A percentile compares a stretch with the other conserved stretches of the same genome.
phyloP scores from a whole-genome alignment of 129 eudicot genomes.

The Saposhnikovia divaricata region DNA sequence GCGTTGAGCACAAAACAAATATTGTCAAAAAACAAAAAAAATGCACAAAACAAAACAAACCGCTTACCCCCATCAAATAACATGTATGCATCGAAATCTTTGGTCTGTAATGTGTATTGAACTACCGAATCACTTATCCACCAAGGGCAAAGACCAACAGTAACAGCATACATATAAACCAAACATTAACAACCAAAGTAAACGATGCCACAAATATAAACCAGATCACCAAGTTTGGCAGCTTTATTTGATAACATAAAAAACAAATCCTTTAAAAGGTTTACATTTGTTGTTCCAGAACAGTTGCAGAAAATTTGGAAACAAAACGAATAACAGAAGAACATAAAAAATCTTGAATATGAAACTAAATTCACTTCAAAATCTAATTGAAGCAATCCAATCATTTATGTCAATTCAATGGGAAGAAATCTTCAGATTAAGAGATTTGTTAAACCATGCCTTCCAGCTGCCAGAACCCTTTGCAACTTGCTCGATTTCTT shows the following conservation, averaged over 20 bases:
- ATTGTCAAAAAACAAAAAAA: too few relatives aligned
- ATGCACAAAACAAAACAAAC: too few relatives aligned
- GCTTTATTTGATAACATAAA: neutral
- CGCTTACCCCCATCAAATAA: too few relatives aligned
- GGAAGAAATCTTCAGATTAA: conserved; percentile 45
- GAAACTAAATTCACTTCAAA: neutral
- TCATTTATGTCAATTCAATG: conserved; percentile 29
- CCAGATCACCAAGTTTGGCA: neutral
- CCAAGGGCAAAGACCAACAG: neutral
- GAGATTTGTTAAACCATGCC: conserved; percentile 78
- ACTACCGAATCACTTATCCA: too few relatives aligned
- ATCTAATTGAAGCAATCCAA: neutral
- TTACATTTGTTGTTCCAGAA: neutral
- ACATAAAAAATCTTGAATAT: neutral
- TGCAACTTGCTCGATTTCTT: conserved; percentile 23
- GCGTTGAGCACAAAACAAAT: too few relatives aligned
- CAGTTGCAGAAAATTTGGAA: neutral
- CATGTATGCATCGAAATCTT: too few relatives aligned
- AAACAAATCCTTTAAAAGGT: neutral
- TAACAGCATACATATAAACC: neutral
- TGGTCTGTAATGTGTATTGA: neutral
- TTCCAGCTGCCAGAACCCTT: conserved; percentile 59
- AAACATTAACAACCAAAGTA: neutral
- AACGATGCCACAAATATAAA: neutral
- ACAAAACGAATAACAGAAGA: neutral